Base-by-base conservation (phyloP, 768 basidiomycete genomes). In the Xanthoconium stramineum region DNA sequence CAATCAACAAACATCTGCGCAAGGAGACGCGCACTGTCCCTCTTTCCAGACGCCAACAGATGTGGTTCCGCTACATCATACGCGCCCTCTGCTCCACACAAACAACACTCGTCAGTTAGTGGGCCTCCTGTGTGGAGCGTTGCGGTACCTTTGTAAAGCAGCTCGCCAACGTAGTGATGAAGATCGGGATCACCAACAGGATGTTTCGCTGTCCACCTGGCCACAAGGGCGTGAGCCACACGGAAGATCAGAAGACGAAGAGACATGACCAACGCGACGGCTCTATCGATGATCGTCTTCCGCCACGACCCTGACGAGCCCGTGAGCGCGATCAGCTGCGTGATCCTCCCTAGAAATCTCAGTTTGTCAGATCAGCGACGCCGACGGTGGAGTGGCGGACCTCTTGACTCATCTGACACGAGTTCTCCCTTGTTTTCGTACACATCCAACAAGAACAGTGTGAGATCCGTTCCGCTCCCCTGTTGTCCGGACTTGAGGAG, bases 391-490 rank as follows among this genome's bases (percentile, higher is more conserved):
- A 36, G 46, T 44, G 10, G 73, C 85, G 62, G 61, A 94, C 94
- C 91, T 79, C 88, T 81, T 58, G 84, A 87, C 66, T 90, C 89
- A 14, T 90, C 88, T n/a, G 76, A 80, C 2, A 94, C 85, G 3
- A 59, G 55, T 64, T 94, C 89, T 1, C 78, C 86, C 62, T 88
- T 87, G 28, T 74, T 78, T 47, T 91, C 86, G 67, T 93, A 96
- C 5, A 91, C 88, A 47, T 94, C 91, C 57, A 98, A 69, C 70
- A 98, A 67, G 64, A 92, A 91, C 40, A 77, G 73, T 0, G 84
- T 76, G 28, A 98, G 79, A 79, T 99, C 97, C 2, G 86, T 85
- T 6, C 96, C 97, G 65, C 91, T 94, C 3, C 95, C 96, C 10
- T 83, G 78, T 68, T 98, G 92, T 9, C 88, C 89, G 14, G 80